Evolutionary conservation across 2,329 filamentous ascomycete species (phyloP), one percentile per base, ranked within the genome.

Genomic region (Ophiocordyceps unilateralis): DNA sequence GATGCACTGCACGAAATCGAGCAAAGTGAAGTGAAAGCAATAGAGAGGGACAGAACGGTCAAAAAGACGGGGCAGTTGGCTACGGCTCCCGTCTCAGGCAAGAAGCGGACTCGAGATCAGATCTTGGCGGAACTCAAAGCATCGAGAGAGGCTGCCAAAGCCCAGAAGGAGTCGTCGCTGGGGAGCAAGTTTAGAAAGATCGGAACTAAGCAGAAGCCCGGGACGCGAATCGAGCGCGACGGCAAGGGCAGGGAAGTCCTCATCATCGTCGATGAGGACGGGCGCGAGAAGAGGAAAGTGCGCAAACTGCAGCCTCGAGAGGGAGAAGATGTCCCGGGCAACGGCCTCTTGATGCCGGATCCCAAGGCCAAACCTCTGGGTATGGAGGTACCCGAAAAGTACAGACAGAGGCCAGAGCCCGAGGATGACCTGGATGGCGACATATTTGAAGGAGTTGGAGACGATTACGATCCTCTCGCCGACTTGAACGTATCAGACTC

Each of bases 41-140:
- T 77, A 11, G 56, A 61, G 40, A 75, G 65, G 46, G 68, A 74
- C 44, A 69, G 67, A 50, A 49, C 57, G 17, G 63, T 62, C 46
- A 70, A 69, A 52, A 79, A 80, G 53, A 78, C 74, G 47, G 77
- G 78, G 0, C 69, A 78, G 45, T 58, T 80, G 43, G 72, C 76
- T 6, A 70, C 70, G 0, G 62, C 68, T 1, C 50, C 72, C 12
- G 68, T 64, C 2, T 61, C 73, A 0, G 74, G 76, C 0, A 74
- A 70, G 55, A 81, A 81, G 52, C 63, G 78, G 47, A 76, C 74
- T 20, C 64, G 78, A 45, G 71, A 81, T 50, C 78, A 82, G 50
- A 79, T 83, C 36, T 48, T 83, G 39, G 78, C 78, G 1, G 77
- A 81, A 43, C 59, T 82, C 51, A 82, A 79, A 53, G 76, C 76